phyloP scores from a whole-genome alignment of 768 basidiomycete genomes.

The Xerocomellus amylosporus region DNA sequence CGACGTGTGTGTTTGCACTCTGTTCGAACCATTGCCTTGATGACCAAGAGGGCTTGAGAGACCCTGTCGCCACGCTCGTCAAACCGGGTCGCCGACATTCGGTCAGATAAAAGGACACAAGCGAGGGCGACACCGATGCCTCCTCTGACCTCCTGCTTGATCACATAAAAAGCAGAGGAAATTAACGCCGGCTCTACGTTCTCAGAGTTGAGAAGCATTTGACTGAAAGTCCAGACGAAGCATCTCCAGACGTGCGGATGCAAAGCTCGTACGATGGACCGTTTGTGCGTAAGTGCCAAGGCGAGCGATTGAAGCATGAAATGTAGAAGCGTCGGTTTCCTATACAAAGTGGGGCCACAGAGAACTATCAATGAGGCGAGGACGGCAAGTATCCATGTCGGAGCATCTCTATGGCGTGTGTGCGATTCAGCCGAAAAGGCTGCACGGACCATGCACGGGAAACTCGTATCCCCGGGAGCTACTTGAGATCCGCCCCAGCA shows the following conservation, averaged over 20 bases:
- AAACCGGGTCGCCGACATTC: neutral
- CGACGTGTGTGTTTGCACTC: constrained; percentile 24
- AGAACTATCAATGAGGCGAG: constrained; percentile 49
- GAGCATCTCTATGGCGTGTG: constrained; percentile 23
- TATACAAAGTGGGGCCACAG: constrained; percentile 43
- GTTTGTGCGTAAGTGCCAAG: constrained; percentile 33
- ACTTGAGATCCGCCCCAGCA: constrained; percentile 9
- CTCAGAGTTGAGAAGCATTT: constrained; percentile 30
- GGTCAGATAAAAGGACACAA: constrained; percentile 34
- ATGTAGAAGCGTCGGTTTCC: constrained; percentile 36
- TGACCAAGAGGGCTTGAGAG: constrained; percentile 36
- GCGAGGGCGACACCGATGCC: constrained; percentile 46
- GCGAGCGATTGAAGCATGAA: constrained; percentile 38
- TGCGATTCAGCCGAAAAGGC: constrained; percentile 28
- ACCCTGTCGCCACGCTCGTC: constrained; percentile 24
- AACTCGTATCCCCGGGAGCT: constrained; percentile 4
- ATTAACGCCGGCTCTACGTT: constrained; percentile 24
- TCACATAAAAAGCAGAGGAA: constrained; percentile 39
- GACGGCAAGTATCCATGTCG: constrained; percentile 45
- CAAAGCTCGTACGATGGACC: constrained; percentile 36
- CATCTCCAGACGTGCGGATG: constrained; percentile 50
- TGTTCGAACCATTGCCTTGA: constrained; percentile 38
- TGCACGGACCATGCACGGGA: constrained; percentile 27
- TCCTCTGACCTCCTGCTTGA: constrained; percentile 46
- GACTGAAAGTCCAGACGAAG: constrained; percentile 55